Conservation (phyloP, 768 basidiomycete species). For the Agaricus sinodeliciosus region DNA sequence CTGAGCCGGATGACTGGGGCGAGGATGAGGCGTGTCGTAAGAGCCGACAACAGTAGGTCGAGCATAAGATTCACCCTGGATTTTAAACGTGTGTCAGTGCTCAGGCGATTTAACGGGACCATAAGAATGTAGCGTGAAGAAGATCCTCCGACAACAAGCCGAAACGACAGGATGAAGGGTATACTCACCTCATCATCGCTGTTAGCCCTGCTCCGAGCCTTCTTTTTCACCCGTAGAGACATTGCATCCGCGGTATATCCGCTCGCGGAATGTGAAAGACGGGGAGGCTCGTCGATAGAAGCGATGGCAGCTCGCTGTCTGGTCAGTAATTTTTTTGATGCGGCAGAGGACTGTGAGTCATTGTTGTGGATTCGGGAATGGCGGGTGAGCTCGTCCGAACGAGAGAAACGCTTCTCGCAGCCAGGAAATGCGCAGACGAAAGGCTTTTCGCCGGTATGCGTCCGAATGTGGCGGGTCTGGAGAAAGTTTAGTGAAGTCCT, state of each 20-base stretch:
- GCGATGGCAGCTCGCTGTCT: constrained; percentile 14
- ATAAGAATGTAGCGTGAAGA: constrained; percentile 9
- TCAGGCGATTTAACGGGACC: neutral
- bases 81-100: constrained; percentile 3
- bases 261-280: neutral
- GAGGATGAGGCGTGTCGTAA: constrained; percentile 34
- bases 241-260: constrained; percentile 10
- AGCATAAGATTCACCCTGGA: constrained; percentile 50
- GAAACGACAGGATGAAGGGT: constrained; percentile 13
- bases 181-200: constrained; percentile 76
- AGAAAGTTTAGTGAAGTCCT: constrained; percentile 12
- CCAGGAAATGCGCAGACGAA: constrained; percentile 86
- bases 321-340: constrained; percentile 16
- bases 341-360: constrained; percentile 28
- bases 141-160: constrained; percentile 2
- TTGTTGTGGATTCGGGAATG: constrained; percentile 91
- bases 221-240: constrained; percentile 54
- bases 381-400: constrained; percentile 96
- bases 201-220: constrained; percentile 71
- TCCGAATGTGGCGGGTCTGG: constrained; percentile 96
- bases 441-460: constrained; percentile 97
- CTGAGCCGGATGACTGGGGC: constrained; percentile 19
- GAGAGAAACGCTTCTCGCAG: constrained; percentile 98
- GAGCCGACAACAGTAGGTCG: constrained; percentile 46
- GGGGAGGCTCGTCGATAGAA: constrained; percentile 12